Evolutionary conservation across 805 yeast genomes (phyloP), one percentile per base, ranked within the genome.

Genomic region (Brettanomyces anomalus): DNA sequence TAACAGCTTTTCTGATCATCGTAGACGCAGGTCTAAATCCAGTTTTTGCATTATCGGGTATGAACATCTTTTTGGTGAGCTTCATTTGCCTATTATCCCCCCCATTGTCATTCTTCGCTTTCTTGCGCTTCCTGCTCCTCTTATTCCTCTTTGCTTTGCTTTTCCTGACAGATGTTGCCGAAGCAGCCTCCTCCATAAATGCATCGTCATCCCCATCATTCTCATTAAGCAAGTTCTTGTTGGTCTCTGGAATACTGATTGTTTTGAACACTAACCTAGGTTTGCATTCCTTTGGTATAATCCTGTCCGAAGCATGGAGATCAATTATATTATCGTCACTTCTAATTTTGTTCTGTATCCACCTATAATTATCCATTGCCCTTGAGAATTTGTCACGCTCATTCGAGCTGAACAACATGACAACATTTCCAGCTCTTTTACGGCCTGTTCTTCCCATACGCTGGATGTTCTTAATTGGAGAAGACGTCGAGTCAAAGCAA

Each of bases 401-500:
- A 49, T 77, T 77, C 11, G 82, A 74, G 7, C 96, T 76, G 53
- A 90, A 77, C 4, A 93, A 61, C 32, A 89, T 62, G 4, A 86
- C 65, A 2, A 93, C 85, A 45, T 73, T 75, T 34, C 99, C 99
- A 52, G 85, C 87, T 52, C 96, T 68, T 56, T 87, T 86, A 64
- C 99, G 80, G 16, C 98, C 99, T 0, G 99, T 93, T 65, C 99
- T 77, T 21, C 99, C 99, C 94, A 93, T 87, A 52, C 99, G 68
- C 59, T 93, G 99, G 34, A 93, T 74, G 52, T 85, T 88, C 46
- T 94, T 85, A 44, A 93, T 90, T 0, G 97, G 97, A 37, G 96
- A 86, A 24, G 88, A 72, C 0, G 97, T 88, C 0, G 96, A 85
- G 55, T 93, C 98, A 62, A 79, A 93, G 57, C 96, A 89, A 6